phyloP scores from a whole-genome alignment of 768 basidiomycete genomes.

The Trametes villosa region DNA sequence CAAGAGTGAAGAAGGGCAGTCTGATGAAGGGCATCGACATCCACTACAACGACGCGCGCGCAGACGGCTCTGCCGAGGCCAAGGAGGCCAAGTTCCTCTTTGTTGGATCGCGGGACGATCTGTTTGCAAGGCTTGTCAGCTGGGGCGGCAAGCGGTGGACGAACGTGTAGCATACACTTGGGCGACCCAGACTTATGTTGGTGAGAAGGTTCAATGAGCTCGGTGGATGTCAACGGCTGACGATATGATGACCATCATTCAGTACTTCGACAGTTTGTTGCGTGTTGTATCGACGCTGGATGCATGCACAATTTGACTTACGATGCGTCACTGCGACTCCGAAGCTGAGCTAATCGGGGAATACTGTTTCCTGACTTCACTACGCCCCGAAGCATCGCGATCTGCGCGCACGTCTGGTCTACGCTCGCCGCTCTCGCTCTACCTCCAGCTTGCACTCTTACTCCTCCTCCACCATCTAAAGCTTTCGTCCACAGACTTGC shows the following conservation, averaged over 20 bases:
- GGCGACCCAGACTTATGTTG: no score
- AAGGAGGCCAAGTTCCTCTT: slow-evolving; percentile 60
- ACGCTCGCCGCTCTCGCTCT: no score
- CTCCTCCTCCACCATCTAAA: background rate
- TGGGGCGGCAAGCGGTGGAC: slow-evolving; percentile 54
- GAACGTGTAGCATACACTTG: slow-evolving; percentile 23
- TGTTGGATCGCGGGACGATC: slow-evolving; percentile 65
- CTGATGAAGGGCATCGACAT: slow-evolving; percentile 57
- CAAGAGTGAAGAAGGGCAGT: slow-evolving; percentile 61
- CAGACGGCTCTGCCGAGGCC: slow-evolving; percentile 38
- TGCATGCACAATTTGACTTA: background rate
- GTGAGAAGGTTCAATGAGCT: background rate
- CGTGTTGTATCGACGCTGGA: background rate
- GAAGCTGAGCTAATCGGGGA: background rate
- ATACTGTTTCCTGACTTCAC: background rate
- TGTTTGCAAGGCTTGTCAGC: slow-evolving; percentile 67
- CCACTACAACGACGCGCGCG: slow-evolving; percentile 41
- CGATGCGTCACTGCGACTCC: background rate
- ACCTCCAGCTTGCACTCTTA: no score
- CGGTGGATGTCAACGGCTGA: background rate
- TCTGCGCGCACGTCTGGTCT: no score
- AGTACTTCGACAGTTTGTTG: background rate
- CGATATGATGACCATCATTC: background rate
- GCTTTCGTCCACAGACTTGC: background rate
- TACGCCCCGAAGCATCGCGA: background rate